Conservation (phyloP, 176 grass and related monocot species). For the Eleusine indica region DNA sequence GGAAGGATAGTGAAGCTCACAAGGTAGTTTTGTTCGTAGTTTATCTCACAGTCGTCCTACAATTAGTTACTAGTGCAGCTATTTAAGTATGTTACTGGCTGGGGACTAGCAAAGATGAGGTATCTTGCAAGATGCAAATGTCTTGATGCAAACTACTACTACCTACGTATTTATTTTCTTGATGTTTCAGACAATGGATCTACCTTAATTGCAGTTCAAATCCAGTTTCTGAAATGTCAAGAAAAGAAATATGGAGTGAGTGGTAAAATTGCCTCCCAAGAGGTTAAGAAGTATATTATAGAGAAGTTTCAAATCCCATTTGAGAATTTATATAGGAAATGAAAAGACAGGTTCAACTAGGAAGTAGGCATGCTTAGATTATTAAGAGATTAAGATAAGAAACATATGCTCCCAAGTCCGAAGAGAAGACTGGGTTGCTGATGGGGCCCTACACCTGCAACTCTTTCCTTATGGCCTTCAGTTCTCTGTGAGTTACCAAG, state of each 20-base stretch:
- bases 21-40: conserved; percentile 61
- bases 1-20: conserved; percentile 93
- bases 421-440: neutral
- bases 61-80: conserved; percentile 8
- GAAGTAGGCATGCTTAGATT: neutral
- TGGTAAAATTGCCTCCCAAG: neutral
- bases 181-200: neutral
- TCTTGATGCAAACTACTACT: conserved; percentile 21
- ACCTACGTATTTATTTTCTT: neutral
- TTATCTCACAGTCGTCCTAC: neutral
- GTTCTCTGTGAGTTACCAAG: conserved; percentile 23
- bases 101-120: conserved; percentile 5
- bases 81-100: neutral
- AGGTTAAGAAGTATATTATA: neutral
- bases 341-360: conserved; percentile 15
- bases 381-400: conserved; percentile 3
- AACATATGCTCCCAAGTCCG: neutral
- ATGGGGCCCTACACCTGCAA: neutral
- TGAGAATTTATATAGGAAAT: conserved; percentile 15
- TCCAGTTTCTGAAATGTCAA: neutral
- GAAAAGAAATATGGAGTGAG: no score
- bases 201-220: neutral
- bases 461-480: conserved; percentile 12
- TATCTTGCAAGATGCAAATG: conserved; percentile 22
- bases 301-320: neutral